Evolutionary conservation across 2,329 filamentous ascomycete genomes (phyloP), one percentile per base, ranked within the genome.

Genomic region (Pyrenochaeta sp.): DNA sequence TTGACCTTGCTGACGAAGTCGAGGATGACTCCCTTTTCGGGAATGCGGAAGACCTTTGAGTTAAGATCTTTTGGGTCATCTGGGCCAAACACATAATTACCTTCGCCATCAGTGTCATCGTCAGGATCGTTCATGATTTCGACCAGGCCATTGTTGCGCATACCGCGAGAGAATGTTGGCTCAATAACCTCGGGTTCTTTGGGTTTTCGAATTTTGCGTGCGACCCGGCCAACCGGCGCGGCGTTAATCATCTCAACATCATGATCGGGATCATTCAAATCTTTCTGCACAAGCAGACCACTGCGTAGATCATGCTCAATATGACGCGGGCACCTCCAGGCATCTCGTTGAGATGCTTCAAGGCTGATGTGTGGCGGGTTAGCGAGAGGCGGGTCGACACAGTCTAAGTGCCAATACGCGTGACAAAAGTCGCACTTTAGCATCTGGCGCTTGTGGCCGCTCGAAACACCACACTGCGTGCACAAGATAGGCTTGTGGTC

Each of bases 321-420:
- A 72, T 99, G 95, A 60, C 90, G 87, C 44, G 94, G 94, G 71
- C 95, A 99, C 75, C 87, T 89, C 91, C 92, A 99, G 49, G 87
- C 89, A 67, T 81, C 79, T 41, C 88, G 87, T 45, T 89, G 82
- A 45, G 81, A 80, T 61, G 81, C 80, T 45, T 83, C 71, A 41
- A 69, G 63, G 55, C 65, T 68, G 51, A 76, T 71, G 48, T 87
- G 83, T 10, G 93, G 93, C 33, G 92, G 90, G 49, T 90, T 87
- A 30, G 92, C 87, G 69, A 93, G 79, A 30, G 94, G 93, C 23
- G 92, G 91, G 70, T 96, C 88, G 14, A 96, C 80, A 76, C 95
- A 99, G 75, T 98, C 94, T 45, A 97, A 81, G 78, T 99, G 95
- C 90, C 93, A 99, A 69, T 88, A 84, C 30, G 91, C 83, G 11